Conservation (phyloP, 805 yeast genomes). For the Candida silvatica region DNA sequence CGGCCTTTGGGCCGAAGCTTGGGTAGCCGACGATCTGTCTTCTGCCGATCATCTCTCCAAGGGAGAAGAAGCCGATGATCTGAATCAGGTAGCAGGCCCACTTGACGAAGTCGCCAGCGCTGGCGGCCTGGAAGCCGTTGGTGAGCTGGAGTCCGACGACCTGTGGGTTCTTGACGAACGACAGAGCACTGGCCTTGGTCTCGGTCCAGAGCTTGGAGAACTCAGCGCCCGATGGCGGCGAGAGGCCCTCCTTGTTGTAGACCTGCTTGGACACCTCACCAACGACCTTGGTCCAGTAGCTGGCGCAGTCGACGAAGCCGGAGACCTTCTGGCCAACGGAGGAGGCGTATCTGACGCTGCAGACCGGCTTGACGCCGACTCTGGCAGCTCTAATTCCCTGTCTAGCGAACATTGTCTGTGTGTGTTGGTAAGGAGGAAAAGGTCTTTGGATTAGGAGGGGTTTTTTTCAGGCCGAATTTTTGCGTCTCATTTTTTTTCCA, state of each 20-base stretch:
- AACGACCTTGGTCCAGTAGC: conserved; percentile 70
- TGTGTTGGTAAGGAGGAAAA: background rate
- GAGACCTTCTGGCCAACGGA: conserved; percentile 27
- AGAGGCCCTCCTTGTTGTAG: conserved; percentile 85
- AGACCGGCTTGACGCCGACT: conserved; percentile 19
- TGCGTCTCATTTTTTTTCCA: too few species aligned
- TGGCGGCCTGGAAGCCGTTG: conserved; percentile 28
- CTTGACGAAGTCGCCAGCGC: conserved; percentile 51
- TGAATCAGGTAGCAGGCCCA: conserved; percentile 76
- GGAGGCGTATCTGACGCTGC: conserved; percentile 32
- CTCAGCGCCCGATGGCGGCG: conserved; percentile 79
- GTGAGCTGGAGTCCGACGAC: conserved; percentile 39
- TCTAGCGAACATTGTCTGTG: conserved; percentile 24
- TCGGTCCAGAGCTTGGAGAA: conserved; percentile 65
- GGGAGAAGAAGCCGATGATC: conserved; percentile 81
- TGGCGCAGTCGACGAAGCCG: conserved; percentile 39
- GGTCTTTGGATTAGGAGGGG: background rate
- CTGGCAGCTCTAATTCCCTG: conserved; percentile 21
- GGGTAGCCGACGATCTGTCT: conserved; percentile 90
- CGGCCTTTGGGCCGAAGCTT: conserved; percentile 38
- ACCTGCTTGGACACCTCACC: conserved; percentile 58
- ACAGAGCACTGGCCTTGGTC: conserved; percentile 36
- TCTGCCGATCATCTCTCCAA: conserved; percentile 96
- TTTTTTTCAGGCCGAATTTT: background rate
- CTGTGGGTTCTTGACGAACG: conserved; percentile 51